Evolutionary conservation across 164 flowering plant genomes (phyloP).

Genomic region (Magnolia changhungtana): DNA sequence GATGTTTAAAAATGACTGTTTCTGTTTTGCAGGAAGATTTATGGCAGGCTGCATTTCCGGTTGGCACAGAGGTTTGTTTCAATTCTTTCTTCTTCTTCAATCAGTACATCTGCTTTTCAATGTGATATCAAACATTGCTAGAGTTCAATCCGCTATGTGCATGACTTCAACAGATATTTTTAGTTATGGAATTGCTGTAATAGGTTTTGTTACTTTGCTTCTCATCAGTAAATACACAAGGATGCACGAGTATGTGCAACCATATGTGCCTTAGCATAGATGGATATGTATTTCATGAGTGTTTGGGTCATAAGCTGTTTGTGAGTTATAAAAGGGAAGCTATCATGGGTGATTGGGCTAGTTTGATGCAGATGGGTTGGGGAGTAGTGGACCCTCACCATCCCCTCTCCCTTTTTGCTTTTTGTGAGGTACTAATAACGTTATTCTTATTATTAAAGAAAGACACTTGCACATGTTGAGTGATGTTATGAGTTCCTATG

Average conservation of each 20-base stretch:
- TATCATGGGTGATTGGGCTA: too few relatives aligned
- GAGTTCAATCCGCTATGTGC: neutral
- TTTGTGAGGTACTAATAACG: too few relatives aligned
- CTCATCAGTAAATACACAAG: neutral
- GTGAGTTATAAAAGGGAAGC: too few relatives aligned
- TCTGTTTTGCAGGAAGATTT: conserved; percentile 73
- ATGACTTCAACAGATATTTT: neutral
- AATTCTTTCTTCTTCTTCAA: neutral
- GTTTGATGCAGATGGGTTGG: too few relatives aligned
- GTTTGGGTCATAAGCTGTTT: too few relatives aligned
- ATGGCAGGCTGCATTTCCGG: conserved; percentile 77
- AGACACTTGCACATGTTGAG: too few relatives aligned
- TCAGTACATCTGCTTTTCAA: neutral
- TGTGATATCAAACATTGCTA: neutral
- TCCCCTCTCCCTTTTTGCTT: too few relatives aligned
- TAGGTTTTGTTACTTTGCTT: neutral
- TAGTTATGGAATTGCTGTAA: neutral
- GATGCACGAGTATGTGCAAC: neutral
- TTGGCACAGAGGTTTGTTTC: conserved; percentile 86
- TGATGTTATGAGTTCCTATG: too few relatives aligned
- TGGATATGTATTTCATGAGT: too few relatives aligned
- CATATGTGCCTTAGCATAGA: neutral
- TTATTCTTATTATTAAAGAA: too few relatives aligned
- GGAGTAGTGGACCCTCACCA: too few relatives aligned
- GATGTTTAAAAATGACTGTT: neutral